phyloP scores from a whole-genome alignment of 164 flowering plant genomes.

The Vitis rupestris region DNA sequence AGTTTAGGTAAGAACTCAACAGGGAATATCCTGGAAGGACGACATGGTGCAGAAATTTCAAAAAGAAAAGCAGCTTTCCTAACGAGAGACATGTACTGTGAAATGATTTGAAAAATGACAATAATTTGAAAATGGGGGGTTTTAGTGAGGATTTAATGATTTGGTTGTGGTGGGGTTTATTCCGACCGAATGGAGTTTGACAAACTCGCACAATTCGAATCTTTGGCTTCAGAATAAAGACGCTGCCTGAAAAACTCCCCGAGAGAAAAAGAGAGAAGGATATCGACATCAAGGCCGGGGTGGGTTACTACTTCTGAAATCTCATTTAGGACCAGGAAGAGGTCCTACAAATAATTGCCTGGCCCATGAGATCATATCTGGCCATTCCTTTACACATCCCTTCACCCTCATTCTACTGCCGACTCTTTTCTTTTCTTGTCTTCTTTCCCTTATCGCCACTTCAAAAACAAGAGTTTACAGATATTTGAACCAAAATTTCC shows the following conservation, averaged over 20 bases:
- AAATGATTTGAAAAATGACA: background rate
- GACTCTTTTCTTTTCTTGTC: constrained; percentile 5
- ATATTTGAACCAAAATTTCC: too few species aligned
- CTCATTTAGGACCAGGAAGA: constrained; percentile 20
- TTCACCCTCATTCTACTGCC: background rate
- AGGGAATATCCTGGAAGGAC: too few species aligned
- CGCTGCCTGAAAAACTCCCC: background rate
- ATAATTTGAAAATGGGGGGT: background rate
- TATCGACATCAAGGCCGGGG: constrained; percentile 13
- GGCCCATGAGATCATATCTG: constrained; percentile 20
- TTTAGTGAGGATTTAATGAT: constrained; percentile 1
- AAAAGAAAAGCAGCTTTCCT: too few species aligned
- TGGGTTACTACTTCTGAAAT: background rate
- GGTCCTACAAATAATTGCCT: constrained; percentile 27
- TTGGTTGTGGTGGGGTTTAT: constrained; percentile 22
- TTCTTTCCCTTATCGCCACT: background rate
- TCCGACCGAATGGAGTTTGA: constrained; percentile 29
- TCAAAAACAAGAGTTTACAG: too few species aligned
- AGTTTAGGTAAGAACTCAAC: too few species aligned
- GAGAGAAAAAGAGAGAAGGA: background rate
- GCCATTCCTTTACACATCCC: background rate
- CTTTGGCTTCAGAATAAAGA: constrained; percentile 4
- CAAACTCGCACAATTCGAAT: constrained; percentile 14
- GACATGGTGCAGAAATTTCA: too few species aligned
- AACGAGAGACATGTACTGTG: background rate